Evolutionary conservation across 2,329 filamentous ascomycete genomes (phyloP), one percentile per base, ranked within the genome.

Genomic region (Epichloe sp.): DNA sequence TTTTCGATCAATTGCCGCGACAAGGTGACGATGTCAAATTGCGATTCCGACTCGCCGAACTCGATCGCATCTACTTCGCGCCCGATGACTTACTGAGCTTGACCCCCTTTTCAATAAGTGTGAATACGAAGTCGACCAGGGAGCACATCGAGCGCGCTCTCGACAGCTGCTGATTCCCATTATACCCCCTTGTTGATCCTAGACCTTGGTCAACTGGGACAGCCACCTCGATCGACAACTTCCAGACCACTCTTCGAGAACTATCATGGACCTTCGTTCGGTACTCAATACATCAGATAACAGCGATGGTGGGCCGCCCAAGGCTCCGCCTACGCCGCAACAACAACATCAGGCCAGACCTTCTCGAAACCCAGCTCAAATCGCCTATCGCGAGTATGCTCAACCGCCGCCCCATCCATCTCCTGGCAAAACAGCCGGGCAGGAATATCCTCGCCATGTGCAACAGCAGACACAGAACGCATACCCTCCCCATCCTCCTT

Each of bases 221-320:
- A 10, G 2, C 36, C 34, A 34, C 40, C 15, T 45, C 17, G 17
- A 19, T 7, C 38, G 36, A 19, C 19, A 5, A 17, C 4, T 15
- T 34, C 23, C 14, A 38, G 5, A 37, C 19, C 37, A 19, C 6
- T 44, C 37, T 17, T n/a, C 34, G 36, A 19, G 12, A 8, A 35
- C 17, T 55, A 61, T 52, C 50, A 73, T 79, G 76, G 75, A 79
- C 68, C 69, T 79, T 52, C 65, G 69, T 55, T 72, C 71, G 15
- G 75, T 82, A 59, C 65, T 81, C 46, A 81, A 80, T 62, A 68
- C 71, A 21, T 70, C 73, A 37, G 77, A 76, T 54, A 66, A 66
- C 52, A 72, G 67, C 57, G 71, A 68, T 48, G 63, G 65, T 55
- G 60, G 62, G 44, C 63, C 65, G 48, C 59, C 63, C 51, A 65